Base-by-base conservation (phyloP, 2,329 filamentous ascomycete species). In the Trichoderma atrobrunneum region DNA sequence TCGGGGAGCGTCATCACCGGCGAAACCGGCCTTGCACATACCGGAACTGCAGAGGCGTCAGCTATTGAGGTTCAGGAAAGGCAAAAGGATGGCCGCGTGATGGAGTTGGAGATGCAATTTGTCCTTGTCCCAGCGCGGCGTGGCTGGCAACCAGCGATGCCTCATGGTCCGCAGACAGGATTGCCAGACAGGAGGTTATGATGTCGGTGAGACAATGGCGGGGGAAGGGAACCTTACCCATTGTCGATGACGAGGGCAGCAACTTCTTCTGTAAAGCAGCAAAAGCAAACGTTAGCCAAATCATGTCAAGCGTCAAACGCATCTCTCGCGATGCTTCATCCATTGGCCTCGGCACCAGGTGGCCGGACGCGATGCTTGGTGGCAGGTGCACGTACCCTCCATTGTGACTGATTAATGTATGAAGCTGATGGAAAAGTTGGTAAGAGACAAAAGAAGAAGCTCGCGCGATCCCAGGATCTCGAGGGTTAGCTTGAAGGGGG, bases 11-110 rank as follows among this genome's bases (percentile, higher is more conserved):
- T 99, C 96, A 84, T 99, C 96, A 94, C 96, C 96, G 90, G 96
- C 96, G 88, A 99, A 99, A 95, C 96, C 96, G 92, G 96, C 96
- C 91, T 99, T 99, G 90, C 96, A 99, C 96, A 99, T 98, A 91
- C 96, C 96, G 87, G 96, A 98, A 92, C 95, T 98, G 85, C 76
- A 81, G 73, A 78, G 43, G 36, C 28, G 71, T 72, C 39, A 72
- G 71, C 66, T 63, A 65, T 60, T 18, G 34, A 28, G 32, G 32
- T 28, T 62, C 51, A 54, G 30, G 57, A 34, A 30, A 18, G 59
- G 28, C 14, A 64, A 61, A 66, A 69, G 39, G 39, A 67, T 6
- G 30, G 10, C n/a, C 7, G 34, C 32, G n/a, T 34, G 54, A 68
- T 59, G 43, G 43, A 56, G 51, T 43, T 60, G 60, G n/a, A 51